Evolutionary conservation across 192 early-diverging fungal species (phyloP), one percentile per base, ranked within the genome.

Genomic region (Phycomyces nitens): DNA sequence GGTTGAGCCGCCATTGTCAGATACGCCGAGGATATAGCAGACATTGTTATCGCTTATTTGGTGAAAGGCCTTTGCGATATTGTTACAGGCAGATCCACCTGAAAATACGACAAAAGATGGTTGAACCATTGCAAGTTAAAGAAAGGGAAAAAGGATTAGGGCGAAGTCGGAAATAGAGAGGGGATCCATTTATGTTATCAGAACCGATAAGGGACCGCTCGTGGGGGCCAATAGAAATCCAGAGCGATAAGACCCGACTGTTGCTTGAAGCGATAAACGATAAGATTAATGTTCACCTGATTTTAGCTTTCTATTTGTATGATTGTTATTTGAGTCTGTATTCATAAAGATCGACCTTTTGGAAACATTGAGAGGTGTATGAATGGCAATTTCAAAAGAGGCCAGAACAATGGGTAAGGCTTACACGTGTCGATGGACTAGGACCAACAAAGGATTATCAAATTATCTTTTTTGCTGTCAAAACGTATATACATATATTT

Each of bases 31-130:
- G 39, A 88, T 74, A 62, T 90, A 89, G 24, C 81, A 80, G 40
- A 89, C 79, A 47, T 56, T 47, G 63, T 87, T 76, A 10, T 78
- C 70, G 11, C 80, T 82, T 41, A 87, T 68, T 58, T 69, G 58
- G 71, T 88, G 81, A 49, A 91, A 67, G 27, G 80, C 64, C 34
- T 67, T 68, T 64, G 53, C 52, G 47, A 77, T 64, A 77, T 71
- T 66, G 66, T 91, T 91, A 51, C 86, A 86, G 29, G 88, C 89
- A 24, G 88, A 84, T 22, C 89, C 89, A 53, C 89, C 89, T 15
- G 86, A 88, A 65, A 91, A 83, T 41, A 91, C 78, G n/a, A 86
- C 67, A 58, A 89, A 66, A 7, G 81, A 82, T 12, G 65, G 40
- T 20, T 59, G 15, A 11, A 47, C 12, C 18, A 47, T n/a, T n/a